phyloP scores from a whole-genome alignment of 129 eudicot species.

The Centrapalus pauciflorus region DNA sequence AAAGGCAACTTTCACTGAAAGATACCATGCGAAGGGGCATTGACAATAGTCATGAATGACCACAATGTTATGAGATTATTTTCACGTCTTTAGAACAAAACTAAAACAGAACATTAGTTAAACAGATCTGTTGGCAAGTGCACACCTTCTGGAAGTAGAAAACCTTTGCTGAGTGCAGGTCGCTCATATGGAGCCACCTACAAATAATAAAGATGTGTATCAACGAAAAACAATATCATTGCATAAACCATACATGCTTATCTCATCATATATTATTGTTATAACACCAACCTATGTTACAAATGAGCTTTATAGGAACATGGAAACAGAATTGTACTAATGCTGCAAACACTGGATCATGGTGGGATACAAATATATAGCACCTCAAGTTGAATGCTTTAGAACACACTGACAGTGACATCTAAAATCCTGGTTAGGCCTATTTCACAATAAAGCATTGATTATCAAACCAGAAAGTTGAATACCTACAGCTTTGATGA shows the following conservation, averaged over 20 bases:
- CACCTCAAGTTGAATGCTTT: neutral
- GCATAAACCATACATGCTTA: neutral
- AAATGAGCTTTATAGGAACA: neutral
- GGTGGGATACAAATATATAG: neutral
- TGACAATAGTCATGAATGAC: too few species aligned
- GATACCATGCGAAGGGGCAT: too few species aligned
- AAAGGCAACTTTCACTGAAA: too few species aligned
- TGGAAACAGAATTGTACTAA: neutral
- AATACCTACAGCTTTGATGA: neutral
- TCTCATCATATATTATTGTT: neutral
- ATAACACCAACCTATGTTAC: neutral
- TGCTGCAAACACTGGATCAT: neutral
- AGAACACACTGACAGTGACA: neutral
- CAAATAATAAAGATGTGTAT: conserved; percentile 9
- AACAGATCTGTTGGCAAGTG: neutral
- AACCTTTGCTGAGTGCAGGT: conserved; percentile 99
- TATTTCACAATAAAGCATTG: neutral
- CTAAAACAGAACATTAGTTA: neutral
- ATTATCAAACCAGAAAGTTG: neutral
- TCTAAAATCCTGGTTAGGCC: neutral
- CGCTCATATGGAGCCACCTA: conserved; percentile 98
- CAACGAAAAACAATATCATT: neutral
- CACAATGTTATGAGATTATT: too few species aligned
- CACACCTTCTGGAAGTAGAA: conserved; percentile 95
- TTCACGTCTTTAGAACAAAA: too few species aligned